Conservation (phyloP, 768 basidiomycete genomes). For the Boletus rubroflammeus region DNA sequence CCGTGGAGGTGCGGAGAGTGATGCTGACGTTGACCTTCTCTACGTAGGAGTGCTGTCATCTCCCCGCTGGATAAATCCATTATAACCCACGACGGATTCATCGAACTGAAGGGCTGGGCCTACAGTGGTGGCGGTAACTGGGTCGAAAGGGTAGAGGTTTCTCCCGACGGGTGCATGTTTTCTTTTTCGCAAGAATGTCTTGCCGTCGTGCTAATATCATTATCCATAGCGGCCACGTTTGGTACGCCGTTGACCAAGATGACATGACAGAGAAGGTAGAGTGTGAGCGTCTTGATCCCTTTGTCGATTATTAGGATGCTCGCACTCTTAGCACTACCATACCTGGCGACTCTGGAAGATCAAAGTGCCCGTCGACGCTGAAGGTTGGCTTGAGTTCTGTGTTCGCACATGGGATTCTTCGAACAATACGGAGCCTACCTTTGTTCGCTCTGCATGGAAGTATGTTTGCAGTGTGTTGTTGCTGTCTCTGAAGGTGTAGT, state of each 20-base stretch:
- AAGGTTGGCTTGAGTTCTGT: slow-evolving; percentile 56
- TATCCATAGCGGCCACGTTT: slow-evolving; percentile 10
- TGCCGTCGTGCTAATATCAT: neutral
- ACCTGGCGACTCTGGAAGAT: slow-evolving; percentile 55
- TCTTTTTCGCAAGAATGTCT: neutral
- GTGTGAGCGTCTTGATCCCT: neutral
- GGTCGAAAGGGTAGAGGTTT: slow-evolving; percentile 55
- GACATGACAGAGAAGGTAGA: slow-evolving; percentile 16
- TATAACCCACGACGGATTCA: slow-evolving; percentile 46
- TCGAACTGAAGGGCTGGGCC: slow-evolving; percentile 42
- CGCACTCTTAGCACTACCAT: slow-evolving; percentile 44
- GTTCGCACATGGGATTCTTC: slow-evolving; percentile 57
- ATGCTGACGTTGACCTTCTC: neutral
- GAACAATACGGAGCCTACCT: slow-evolving; percentile 55
- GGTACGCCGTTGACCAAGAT: slow-evolving; percentile 15
- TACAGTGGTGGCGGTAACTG: slow-evolving; percentile 50
- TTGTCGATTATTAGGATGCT: neutral
- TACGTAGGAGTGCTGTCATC: slow-evolving; percentile 14
- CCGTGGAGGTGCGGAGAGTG: neutral
- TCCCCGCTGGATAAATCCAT: slow-evolving; percentile 37
- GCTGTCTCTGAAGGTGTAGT: neutral
- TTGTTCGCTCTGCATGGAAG: slow-evolving; percentile 55
- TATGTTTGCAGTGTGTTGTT: slow-evolving; percentile 23
- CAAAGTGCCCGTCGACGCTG: slow-evolving; percentile 48
- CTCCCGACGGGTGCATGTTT: slow-evolving; percentile 16